These are phyloP conservation scores for Thermoascus crustaceus DNA, from an alignment of 2,329 filamentous ascomycete genomes.

Conservation along the genomic window DNA sequence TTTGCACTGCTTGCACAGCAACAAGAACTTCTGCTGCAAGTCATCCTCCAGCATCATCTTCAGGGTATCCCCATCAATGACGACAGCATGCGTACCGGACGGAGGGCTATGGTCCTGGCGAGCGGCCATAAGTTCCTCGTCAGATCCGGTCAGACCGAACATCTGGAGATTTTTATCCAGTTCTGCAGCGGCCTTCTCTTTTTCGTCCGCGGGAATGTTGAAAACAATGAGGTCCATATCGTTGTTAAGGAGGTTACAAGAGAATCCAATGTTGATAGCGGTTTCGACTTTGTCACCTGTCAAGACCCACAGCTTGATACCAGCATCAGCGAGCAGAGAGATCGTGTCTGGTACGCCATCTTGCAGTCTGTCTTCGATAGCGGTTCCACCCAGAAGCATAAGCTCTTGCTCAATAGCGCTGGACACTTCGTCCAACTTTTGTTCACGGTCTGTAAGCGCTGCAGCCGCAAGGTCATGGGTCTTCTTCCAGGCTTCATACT, in stretches of 20 bases:
- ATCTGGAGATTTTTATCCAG: slow-evolving; percentile 63
- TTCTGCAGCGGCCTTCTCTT: slow-evolving; percentile 57
- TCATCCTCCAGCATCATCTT: slow-evolving; percentile 76
- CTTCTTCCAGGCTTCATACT: slow-evolving; percentile 77
- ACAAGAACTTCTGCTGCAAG: slow-evolving; percentile 82
- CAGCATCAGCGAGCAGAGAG: slow-evolving; percentile 77
- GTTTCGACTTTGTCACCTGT: slow-evolving; percentile 99
- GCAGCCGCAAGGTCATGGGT: slow-evolving; percentile 82
- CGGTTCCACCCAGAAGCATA: slow-evolving; percentile 81
- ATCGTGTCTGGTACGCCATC: slow-evolving; percentile 97
- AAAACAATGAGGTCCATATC: slow-evolving; percentile 95
- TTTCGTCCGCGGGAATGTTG: slow-evolving; percentile 69
- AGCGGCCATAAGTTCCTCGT: slow-evolving; percentile 73
- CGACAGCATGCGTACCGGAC: slow-evolving; percentile 76
- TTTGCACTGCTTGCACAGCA: slow-evolving; percentile 94
- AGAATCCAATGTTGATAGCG: slow-evolving; percentile 99
- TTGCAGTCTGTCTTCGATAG: slow-evolving; percentile 93
- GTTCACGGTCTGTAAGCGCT: slow-evolving; percentile 76
- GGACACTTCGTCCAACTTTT: slow-evolving; percentile 82
- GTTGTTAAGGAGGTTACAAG: slow-evolving; percentile 93
- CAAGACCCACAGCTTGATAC: slow-evolving; percentile 97
- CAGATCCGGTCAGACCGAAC: slow-evolving; percentile 75
- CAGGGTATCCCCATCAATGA: slow-evolving; percentile 91
- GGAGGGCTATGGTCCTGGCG: slow-evolving; percentile 79
- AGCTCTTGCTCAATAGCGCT: slow-evolving; percentile 88